These are phyloP conservation scores for Boletus huronensis DNA, from an alignment of 768 basidiomycete species.

Conservation along the genomic window DNA sequence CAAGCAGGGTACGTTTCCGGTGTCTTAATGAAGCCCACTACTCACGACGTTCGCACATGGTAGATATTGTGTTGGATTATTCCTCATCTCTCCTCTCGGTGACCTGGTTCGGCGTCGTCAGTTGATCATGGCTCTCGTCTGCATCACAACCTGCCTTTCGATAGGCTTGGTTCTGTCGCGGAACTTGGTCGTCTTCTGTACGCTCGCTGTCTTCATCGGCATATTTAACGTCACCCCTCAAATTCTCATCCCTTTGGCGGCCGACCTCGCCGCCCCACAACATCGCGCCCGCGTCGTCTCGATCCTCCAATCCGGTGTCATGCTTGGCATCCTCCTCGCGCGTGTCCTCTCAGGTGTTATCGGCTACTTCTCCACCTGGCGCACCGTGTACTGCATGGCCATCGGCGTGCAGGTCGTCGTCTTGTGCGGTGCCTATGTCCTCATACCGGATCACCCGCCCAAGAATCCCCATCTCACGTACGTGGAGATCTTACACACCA, in stretches of 20 bases:
- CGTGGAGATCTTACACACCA: constrained; percentile 32
- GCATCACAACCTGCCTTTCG: constrained; percentile 34
- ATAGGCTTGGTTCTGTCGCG: constrained; percentile 38
- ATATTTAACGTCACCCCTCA: constrained; percentile 40
- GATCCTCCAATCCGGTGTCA: constrained; percentile 32
- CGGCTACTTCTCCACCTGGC: constrained; percentile 40
- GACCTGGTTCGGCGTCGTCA: constrained; percentile 44
- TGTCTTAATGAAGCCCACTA: not conserved
- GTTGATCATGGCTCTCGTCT: constrained; percentile 36
- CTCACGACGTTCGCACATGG: not conserved
- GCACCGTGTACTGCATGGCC: constrained; percentile 41
- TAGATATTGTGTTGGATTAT: constrained; percentile 31
- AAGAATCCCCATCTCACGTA: constrained; percentile 39
- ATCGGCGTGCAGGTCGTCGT: constrained; percentile 33
- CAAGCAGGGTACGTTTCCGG: constrained; percentile 54
- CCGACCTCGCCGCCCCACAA: constrained; percentile 39
- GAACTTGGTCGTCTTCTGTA: constrained; percentile 31
- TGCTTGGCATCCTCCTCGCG: constrained; percentile 29
- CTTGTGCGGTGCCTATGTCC: constrained; percentile 29
- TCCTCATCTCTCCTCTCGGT: constrained; percentile 45
- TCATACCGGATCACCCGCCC: constrained; percentile 42
- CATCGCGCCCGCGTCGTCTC: constrained; percentile 23
- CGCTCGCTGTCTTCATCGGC: constrained; percentile 37
- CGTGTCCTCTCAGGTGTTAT: constrained; percentile 39
- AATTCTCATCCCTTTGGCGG: constrained; percentile 41